Conservation (phyloP, 257 asterid species). For the Petunia secreta region DNA sequence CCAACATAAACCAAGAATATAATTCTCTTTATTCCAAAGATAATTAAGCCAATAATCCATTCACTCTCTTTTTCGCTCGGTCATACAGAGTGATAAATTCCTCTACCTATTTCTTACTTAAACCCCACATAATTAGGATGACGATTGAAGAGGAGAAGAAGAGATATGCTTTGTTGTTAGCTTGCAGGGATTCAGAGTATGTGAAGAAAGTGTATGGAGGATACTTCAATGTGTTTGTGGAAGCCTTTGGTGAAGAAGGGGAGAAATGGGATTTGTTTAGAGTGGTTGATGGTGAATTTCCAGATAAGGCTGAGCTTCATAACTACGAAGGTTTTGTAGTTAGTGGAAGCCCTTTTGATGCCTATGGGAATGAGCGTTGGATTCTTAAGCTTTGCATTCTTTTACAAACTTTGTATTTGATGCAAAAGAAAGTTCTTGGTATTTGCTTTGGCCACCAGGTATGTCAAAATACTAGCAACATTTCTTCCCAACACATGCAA, state of each 20-base stretch:
- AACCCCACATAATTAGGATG: conserved; percentile 28
- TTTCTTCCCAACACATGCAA: background rate
- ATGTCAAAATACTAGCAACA: background rate
- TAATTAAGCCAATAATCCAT: background rate
- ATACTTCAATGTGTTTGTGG: conserved; percentile 58
- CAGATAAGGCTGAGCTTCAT: conserved; percentile 40
- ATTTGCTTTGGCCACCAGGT: conserved; percentile 84
- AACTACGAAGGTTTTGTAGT: conserved; percentile 64
- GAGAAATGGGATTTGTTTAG: conserved; percentile 67
- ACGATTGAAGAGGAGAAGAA: conserved; percentile 38
- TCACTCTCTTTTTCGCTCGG: background rate
- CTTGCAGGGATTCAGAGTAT: conserved; percentile 65
- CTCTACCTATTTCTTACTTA: too few species aligned
- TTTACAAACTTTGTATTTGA: conserved; percentile 45
- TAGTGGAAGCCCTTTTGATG: conserved; percentile 75
- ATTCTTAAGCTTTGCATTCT: conserved; percentile 58
- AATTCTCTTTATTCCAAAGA: background rate
- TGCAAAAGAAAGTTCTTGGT: conserved; percentile 76
- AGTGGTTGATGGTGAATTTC: conserved; percentile 66
- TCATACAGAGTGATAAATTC: background rate
- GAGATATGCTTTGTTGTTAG: conserved; percentile 54
- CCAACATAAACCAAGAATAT: background rate
- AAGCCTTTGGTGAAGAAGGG: conserved; percentile 57
- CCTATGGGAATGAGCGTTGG: conserved; percentile 64
- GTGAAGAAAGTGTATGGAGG: conserved; percentile 63